Conservation (phyloP, 2,329 filamentous ascomycete genomes). For the Exophiala dermatitidis region DNA sequence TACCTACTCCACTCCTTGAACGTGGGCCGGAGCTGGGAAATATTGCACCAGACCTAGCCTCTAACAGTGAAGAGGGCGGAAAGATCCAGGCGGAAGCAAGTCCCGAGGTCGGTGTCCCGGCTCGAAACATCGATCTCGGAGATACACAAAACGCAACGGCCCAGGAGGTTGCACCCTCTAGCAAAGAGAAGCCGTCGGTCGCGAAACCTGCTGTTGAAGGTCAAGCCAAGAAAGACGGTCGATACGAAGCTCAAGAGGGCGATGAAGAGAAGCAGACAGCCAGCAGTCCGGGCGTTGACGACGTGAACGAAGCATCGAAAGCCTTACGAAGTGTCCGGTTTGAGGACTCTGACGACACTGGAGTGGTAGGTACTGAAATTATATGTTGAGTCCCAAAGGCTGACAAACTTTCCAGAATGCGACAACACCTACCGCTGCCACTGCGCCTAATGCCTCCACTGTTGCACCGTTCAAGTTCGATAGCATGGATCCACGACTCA, state of each 20-base stretch:
- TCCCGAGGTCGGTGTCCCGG: too few relatives aligned
- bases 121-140: too few relatives aligned
- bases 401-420: background rate
- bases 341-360: background rate
- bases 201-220: background rate
- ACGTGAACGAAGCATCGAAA: background rate
- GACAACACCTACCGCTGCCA: background rate
- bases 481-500: slow-evolving; percentile 41
- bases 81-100: too few relatives aligned
- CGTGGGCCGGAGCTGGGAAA: background rate
- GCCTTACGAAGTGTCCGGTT: background rate
- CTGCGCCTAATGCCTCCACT: background rate
- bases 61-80: too few relatives aligned
- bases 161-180: background rate
- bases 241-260: background rate
- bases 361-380: background rate
- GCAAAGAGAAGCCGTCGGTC: background rate
- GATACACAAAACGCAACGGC: background rate
- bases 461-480: slow-evolving; percentile 38
- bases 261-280: background rate
- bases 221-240: background rate
- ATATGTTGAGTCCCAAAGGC: background rate
- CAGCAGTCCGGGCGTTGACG: background rate
- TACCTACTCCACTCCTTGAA: background rate
- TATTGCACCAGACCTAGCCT: background rate